Evolutionary conservation across 2,329 filamentous ascomycete species (phyloP), one percentile per base, ranked within the genome.

Genomic region (Fusarium udum): DNA sequence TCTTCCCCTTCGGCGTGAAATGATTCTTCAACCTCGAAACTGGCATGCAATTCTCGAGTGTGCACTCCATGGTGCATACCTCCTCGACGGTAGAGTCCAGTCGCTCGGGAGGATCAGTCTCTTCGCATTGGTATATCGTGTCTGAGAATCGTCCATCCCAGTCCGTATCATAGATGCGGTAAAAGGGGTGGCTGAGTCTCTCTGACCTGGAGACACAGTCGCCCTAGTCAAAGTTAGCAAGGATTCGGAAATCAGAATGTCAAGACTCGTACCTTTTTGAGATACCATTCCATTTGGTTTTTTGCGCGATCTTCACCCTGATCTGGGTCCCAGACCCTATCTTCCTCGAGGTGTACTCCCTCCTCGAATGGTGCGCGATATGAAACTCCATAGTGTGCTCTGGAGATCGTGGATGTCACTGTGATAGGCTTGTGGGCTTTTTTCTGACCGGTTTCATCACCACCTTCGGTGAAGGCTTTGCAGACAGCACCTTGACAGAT

Each of bases 331-430:
- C 22, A 24, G 15, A 4, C 1, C 3, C 9, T 24, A 11, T 16
- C 40, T 9, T 43, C 10, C 22, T 1, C 10, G 15, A 43, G 40
- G 1, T 43, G 9, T 12, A 11, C 24, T 11, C 40, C 15, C 40
- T 43, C n/a, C 40, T 43, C 15, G 10, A 24, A 43, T 24, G 10
- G 0, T 24, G n/a, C 4, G n/a, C 0, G 0, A 42, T 42, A 24
- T 6, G 0, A 0, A n/a, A 42, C 9, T 42, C 40, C 40, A 15
- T 42, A 42, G 40, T 42, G 40, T n/a, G 40, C 40, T 42, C 40
- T 42, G 8, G 22, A 42, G 9, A 42, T 42, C 2, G 40, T 42
- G 14, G 22, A 42, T n/a, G 40, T 42, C 7, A 42, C 40, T 16
- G 40, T n/a, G 8, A 42, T 42, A 13, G 40, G 40, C 22, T 16